Evolutionary conservation across 345 rosid genomes (phyloP), one percentile per base, ranked within the genome.

Genomic region (Citrus maxima): DNA sequence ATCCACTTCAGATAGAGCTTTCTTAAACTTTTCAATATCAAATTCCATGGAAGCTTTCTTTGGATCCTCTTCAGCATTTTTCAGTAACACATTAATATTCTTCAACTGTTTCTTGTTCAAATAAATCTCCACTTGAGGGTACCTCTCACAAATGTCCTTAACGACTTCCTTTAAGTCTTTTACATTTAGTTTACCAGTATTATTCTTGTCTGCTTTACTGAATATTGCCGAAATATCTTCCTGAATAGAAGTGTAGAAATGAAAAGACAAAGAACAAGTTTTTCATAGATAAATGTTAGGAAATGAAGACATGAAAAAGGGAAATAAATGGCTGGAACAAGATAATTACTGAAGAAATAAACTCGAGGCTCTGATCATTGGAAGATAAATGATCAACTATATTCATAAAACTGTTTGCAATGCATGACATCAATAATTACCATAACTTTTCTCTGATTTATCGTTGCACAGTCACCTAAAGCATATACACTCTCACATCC

Each of bases 391-490:
- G 38, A 63, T 14, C 37, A n/a, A 16, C 35, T 16, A 14, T 28
- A 30, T 63, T 62, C 66, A 62, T 28, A 25, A 62, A 25, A 12
- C 34, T 25, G 12, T 35, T 40, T 40, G 49, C 49, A 67, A 67
- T 67, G 66, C 35, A 62, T 12, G 19, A 1, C 22, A 4, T 51
- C 22, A 51, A 18, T 14, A 16, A 10, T 12, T 12, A 93, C 97
- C 94, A 89, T 85, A 86, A 91, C 89, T 75, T 21, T 88, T 1
- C 94, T 92, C 77, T 91, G 98, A 84, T 88, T 86, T 35, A 92
- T 92, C 6, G 94, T 92, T 27, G 98, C 97, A 76, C 91, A 89
- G 60, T 94, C 97, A 60, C 97, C 98, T 60, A 94, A 78, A 54
- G 97, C 97, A 74, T 94, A 92, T n/a, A 91, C 84, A 51, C 72